These are phyloP conservation scores for Parasarocladium wereldwijsianum DNA, from an alignment of 2,329 filamentous ascomycete species.

Conservation along the genomic window DNA sequence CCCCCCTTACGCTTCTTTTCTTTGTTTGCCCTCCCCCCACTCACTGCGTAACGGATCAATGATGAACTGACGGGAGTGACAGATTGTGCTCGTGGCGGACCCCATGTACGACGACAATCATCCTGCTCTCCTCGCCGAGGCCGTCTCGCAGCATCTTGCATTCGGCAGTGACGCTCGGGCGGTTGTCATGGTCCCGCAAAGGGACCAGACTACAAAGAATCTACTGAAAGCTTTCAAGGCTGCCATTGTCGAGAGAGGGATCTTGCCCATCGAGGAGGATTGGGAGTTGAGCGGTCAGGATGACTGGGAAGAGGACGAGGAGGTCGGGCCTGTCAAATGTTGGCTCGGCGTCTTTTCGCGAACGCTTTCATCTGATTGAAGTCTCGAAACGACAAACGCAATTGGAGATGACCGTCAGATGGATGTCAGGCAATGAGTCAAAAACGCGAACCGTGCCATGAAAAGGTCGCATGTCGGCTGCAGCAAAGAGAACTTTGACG, in stretches of 20 bases:
- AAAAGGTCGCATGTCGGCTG: no score
- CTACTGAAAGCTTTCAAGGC: slow-evolving; percentile 50
- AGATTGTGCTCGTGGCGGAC: slow-evolving; percentile 74
- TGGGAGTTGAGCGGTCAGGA: slow-evolving; percentile 48
- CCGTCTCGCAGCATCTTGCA: slow-evolving; percentile 54
- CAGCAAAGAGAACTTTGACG: no score
- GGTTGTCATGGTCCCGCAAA: slow-evolving; percentile 66
- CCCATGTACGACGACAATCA: slow-evolving; percentile 78
- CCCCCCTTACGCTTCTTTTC: neutral
- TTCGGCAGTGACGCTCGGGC: slow-evolving; percentile 43
- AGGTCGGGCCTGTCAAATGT: slow-evolving; percentile 38
- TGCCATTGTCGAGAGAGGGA: slow-evolving; percentile 39
- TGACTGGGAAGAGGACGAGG: slow-evolving; percentile 51
- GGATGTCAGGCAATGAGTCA: neutral
- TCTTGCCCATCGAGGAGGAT: slow-evolving; percentile 40
- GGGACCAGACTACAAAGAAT: slow-evolving; percentile 49
- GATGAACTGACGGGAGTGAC: slow-evolving; percentile 7
- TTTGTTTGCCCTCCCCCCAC: neutral
- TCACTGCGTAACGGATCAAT: no score
- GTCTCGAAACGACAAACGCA: neutral
- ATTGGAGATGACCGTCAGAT: neutral
- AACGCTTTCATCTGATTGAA: slow-evolving; percentile 13
- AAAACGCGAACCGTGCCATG: neutral
- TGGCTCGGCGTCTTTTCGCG: slow-evolving; percentile 51
- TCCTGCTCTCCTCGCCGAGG: slow-evolving; percentile 55